Base-by-base conservation (phyloP, 176 grass and related monocot genomes). In the Triticum timopheevii region DNA sequence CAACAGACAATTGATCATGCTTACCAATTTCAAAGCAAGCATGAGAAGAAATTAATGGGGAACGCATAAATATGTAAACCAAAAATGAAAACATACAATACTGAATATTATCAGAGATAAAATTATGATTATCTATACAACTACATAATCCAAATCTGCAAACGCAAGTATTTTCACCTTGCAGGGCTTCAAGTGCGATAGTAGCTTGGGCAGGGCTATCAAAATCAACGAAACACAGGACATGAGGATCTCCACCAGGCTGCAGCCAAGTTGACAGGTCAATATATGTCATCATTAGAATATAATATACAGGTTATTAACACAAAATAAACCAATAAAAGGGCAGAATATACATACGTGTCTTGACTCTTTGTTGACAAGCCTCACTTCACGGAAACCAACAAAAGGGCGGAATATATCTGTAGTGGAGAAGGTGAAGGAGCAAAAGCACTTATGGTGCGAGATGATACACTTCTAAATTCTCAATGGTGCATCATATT, bases 361-460 rank as follows among this genome's bases (percentile, higher is more conserved):
- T 95, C 91, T 93, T 24, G 94, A 92, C 88, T 99, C 97, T 83
- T 99, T 99, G 84, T 96, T 99, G 80, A 99, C 94, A 87, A 99
- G 94, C 78, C 97, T 92, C 50, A 99, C 97, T 88, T 99, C 97
- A 82, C 85, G 94, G n/a, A 96, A 99, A 78, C 97, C 97, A 80
- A 99, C 97, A 93, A 99, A 99, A 84, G 97, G 97, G 80, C 97
- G 97, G 65, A 99, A 99, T 85, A 99, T 97, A 80, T 99, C 97
- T 99, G 77, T 73, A 71, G 82, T 84, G 4, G 28, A 64, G 79
- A 81, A 50, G 31, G 84, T 89, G 78, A 91, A 84, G 95, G 92
- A 88, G 31, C 75, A 85, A 78, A 87, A 61, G 72, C 31, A 62
- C 24, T 27, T 52, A 28, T 10, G 25, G 4, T 12, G 42, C 39